Evolutionary conservation across 768 basidiomycete genomes (phyloP).

Genomic region (Suillus discolor): DNA sequence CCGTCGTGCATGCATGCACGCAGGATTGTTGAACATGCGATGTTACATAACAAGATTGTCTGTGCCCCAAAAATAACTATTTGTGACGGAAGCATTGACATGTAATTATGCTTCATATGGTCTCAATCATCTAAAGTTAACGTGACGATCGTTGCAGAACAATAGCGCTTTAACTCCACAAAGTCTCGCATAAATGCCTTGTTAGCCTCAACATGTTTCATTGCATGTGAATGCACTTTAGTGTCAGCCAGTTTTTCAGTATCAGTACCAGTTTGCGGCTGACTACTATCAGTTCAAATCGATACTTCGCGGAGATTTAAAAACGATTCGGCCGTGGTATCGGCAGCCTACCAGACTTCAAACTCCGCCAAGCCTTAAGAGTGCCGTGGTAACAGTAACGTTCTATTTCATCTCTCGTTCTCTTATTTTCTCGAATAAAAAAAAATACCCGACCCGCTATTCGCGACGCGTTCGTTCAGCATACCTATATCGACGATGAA

Average conservation of each 20-base stretch:
- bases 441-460: constrained; percentile 15
- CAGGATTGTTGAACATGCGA: neutral
- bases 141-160: neutral
- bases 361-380: constrained; percentile 25
- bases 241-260: neutral
- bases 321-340: neutral
- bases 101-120: neutral
- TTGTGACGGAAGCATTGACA: neutral
- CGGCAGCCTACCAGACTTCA: constrained; percentile 14
- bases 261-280: neutral
- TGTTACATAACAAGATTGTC: constrained; percentile 5
- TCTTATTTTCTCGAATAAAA: constrained; percentile 5
- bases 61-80: neutral
- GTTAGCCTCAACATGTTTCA: neutral
- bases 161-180: neutral
- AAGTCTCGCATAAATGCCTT: neutral
- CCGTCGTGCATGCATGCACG: neutral
- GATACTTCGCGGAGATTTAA: neutral
- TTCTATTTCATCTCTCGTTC: constrained; percentile 10
- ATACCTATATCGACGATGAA: constrained; percentile 36
- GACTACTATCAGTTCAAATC: neutral
- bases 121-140: neutral
- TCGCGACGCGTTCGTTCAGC: constrained; percentile 18
- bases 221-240: neutral
- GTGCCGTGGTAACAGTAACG: neutral